A percentile compares a stretch with the other conserved stretches of the same genome.
Evolutionary conservation across 257 asterid species (phyloP).

Genomic region (Solanum peruvianum): DNA sequence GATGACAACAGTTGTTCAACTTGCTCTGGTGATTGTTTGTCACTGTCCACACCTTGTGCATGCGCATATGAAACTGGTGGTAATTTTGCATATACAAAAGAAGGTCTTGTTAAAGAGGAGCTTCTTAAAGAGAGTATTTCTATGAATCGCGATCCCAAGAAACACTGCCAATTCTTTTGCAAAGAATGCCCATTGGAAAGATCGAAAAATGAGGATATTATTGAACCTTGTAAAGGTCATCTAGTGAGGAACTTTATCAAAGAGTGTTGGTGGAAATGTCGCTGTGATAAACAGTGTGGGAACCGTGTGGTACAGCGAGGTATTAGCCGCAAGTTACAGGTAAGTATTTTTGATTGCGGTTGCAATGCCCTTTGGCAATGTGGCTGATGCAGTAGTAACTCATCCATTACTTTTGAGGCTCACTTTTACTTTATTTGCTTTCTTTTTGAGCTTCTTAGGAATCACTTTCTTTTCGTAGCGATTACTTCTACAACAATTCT

Average conservation of each 20-base stretch:
- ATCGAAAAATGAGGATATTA: slow-evolving; percentile 40
- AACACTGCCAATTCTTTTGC: slow-evolving; percentile 59
- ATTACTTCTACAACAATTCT: not conserved
- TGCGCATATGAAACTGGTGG: slow-evolving; percentile 74
- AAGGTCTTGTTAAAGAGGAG: slow-evolving; percentile 75
- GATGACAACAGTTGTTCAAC: slow-evolving; percentile 49
- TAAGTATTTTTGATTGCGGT: slow-evolving; percentile 4
- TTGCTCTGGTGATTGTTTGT: slow-evolving; percentile 75
- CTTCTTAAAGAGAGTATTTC: slow-evolving; percentile 63
- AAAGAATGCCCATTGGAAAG: slow-evolving; percentile 81
- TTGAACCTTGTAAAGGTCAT: slow-evolving; percentile 92
- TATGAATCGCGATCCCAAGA: slow-evolving; percentile 63
- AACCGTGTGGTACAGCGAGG: slow-evolving; percentile 97
- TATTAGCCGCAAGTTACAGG: slow-evolving; percentile 70
- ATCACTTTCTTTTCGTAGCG: not conserved
- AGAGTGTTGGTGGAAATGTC: slow-evolving; percentile 96
- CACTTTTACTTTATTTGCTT: not conserved
- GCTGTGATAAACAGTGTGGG: slow-evolving; percentile 76
- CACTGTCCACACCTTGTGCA: slow-evolving; percentile 51
- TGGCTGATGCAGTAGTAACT: not conserved
- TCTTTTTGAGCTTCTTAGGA: not conserved
- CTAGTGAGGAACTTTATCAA: slow-evolving; percentile 67
- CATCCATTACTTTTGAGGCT: not conserved
- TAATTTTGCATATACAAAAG: slow-evolving; percentile 73
- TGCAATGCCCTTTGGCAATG: not conserved